These are phyloP conservation scores for Phaeosphaeria sp. DNA, from an alignment of 2,329 filamentous ascomycete species.

Conservation along the genomic window DNA sequence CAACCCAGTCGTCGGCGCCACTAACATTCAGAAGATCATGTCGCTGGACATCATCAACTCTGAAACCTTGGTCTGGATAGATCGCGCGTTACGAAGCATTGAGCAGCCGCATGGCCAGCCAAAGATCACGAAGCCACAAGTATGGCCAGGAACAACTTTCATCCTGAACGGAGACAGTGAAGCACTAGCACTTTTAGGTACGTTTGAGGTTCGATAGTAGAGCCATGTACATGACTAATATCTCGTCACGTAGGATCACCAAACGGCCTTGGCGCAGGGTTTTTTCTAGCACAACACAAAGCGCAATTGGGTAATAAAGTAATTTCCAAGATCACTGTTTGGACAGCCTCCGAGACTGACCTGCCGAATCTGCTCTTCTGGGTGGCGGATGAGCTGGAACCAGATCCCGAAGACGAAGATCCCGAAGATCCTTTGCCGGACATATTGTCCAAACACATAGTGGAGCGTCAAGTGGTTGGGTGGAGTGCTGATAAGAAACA, in stretches of 20 bases:
- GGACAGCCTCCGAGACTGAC: not conserved
- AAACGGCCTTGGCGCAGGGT: slow-evolving; percentile 12
- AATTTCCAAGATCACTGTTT: slow-evolving; percentile 16
- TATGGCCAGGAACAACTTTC: slow-evolving; percentile 7
- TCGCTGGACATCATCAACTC: slow-evolving; percentile 14
- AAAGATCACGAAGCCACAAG: not conserved
- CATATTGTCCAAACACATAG: not conserved
- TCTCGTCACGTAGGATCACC: slow-evolving; percentile 10
- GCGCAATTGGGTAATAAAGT: slow-evolving; percentile 10
- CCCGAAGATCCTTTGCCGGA: not conserved
- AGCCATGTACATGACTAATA: not conserved
- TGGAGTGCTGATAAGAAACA: not conserved
- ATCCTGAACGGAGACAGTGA: not conserved
- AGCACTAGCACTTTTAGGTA: not conserved
- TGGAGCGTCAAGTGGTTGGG: not conserved
- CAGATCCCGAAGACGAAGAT: not conserved
- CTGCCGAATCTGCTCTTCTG: slow-evolving; percentile 17
- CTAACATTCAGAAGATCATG: slow-evolving; percentile 6
- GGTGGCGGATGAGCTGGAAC: not conserved
- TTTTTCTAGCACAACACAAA: slow-evolving; percentile 19
- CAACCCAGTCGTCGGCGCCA: not conserved
- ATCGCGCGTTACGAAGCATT: slow-evolving; percentile 2
- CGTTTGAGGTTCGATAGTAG: not conserved
- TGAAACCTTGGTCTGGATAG: slow-evolving; percentile 3
- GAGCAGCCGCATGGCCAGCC: not conserved